Evolutionary conservation across 208 protist species (phyloP).

Genomic region (Leptomonas seymouri): DNA sequence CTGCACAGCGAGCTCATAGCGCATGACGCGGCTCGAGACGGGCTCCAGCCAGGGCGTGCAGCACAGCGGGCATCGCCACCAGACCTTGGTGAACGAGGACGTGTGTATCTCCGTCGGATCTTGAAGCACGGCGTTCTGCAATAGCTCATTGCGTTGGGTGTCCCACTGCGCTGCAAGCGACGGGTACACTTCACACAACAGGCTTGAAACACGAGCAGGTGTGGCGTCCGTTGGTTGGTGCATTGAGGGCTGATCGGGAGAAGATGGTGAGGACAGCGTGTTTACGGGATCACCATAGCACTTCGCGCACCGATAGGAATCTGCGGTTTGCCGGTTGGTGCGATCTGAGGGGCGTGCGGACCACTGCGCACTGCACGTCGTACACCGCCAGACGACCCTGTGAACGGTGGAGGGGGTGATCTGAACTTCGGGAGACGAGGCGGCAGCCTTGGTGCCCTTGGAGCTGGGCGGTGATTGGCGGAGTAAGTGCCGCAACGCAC

Average conservation of each 20-base stretch:
- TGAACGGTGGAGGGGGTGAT: conserved; percentile 34
- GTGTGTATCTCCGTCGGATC: conserved; percentile 46
- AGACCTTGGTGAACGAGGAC: conserved; percentile 44
- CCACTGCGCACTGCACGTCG: conserved; percentile 45
- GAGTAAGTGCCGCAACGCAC: conserved; percentile 35
- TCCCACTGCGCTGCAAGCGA: conserved; percentile 76
- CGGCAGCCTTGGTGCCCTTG: not conserved
- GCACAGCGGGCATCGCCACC: conserved; percentile 74
- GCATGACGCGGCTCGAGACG: conserved; percentile 53
- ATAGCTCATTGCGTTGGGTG: conserved; percentile 42
- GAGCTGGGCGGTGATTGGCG: not conserved
- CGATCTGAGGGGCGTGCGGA: conserved; percentile 62
- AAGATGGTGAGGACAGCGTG: not conserved
- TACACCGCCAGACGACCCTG: conserved; percentile 60
- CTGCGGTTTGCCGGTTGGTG: conserved; percentile 45
- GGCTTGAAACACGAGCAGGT: not conserved
- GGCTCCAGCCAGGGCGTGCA: conserved; percentile 57
- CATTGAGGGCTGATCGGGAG: not conserved
- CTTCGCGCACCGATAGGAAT: conserved; percentile 49
- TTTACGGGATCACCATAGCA: conserved; percentile 26
- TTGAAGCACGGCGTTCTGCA: conserved; percentile 52
- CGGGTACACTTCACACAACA: conserved; percentile 42
- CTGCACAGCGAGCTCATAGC: conserved; percentile 25
- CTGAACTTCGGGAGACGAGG: not conserved
- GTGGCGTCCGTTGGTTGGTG: not conserved